Base-by-base conservation (phyloP, 1,284 basidiomycete genomes). In the Bjerkandera adusta region DNA sequence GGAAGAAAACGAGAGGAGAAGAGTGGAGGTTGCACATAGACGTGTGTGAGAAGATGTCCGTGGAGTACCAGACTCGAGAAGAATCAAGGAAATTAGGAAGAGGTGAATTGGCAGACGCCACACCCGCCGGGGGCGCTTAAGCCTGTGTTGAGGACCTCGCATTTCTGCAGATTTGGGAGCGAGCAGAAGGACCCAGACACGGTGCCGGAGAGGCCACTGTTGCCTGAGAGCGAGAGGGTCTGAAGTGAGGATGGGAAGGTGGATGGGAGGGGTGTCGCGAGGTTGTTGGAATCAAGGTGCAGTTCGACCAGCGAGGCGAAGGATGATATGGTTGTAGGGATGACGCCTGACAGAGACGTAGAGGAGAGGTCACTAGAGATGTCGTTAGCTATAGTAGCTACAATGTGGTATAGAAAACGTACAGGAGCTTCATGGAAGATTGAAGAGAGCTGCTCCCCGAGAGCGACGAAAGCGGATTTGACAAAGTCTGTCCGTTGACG, bases 401-500 rank as follows among this genome's bases (percentile, higher is more conserved):
- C 13, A 15, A 22, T 11, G 22, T 43, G 6, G 18, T 38, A 21
- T 6, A 20, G 36, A 39, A 38, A 8, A 58, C 67, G 36, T 51
- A 68, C 66, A 76, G 62, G 0, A 68, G 66, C 34, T 63, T 62
- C 26, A 75, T 49, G 3, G 69, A 69, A 0, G 54, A 47, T 5
- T 62, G 61, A 3, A 76, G 58, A 10, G 66, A 61, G 4, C 61
- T 46, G 22, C 71, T 70, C 0, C 57, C 57, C 21, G 63, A 58
- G 2, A 76, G 48, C 1, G 58, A 50, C 1, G 62, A 49, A 5
- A 76, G 58, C 1, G 63, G 57, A 29, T 65, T 62, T 3, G 57
- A 57, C 3, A 69, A 45, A 11, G 52, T 40, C 44, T 72, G 68
- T 26, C 60, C 57, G 44, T 66, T 67, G 27, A 73, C 61, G 26